These are phyloP conservation scores for Coemansia sp. DNA, from an alignment of 192 early-diverging fungal species.

Conservation along the genomic window DNA sequence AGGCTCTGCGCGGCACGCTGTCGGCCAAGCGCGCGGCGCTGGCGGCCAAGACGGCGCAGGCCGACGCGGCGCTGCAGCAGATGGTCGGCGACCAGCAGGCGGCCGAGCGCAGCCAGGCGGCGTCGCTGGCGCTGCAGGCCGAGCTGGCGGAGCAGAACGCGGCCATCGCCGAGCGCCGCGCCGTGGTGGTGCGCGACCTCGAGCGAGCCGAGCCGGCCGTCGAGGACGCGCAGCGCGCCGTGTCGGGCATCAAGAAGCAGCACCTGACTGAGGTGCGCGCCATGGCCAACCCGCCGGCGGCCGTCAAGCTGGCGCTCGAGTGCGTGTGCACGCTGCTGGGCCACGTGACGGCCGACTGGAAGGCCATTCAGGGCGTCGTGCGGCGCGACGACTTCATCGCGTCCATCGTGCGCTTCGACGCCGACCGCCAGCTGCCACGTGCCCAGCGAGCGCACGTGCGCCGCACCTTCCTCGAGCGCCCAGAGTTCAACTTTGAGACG, in stretches of 20 bases:
- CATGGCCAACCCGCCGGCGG: constrained; percentile 95
- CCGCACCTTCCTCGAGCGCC: constrained; percentile 72
- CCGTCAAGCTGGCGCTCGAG: constrained; percentile 96
- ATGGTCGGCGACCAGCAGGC: constrained; percentile 94
- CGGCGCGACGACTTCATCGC: constrained; percentile 96
- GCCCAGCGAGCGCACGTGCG: constrained; percentile 78
- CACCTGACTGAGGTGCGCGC: constrained; percentile 94
- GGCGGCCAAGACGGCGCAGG: constrained; percentile 81
- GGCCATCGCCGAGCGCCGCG: constrained; percentile 73
- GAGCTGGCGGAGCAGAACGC: constrained; percentile 71
- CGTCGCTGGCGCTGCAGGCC: constrained; percentile 75
- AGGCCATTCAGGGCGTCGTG: constrained; percentile 83
- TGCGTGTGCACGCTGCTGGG: constrained; percentile 95
- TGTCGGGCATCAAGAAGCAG: constrained; percentile 93
- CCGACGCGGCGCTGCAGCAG: constrained; percentile 92
- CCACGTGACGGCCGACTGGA: constrained; percentile 82
- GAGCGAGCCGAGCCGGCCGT: constrained; percentile 98
- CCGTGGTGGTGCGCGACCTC: constrained; percentile 82
- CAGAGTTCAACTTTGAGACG: constrained; percentile 88
- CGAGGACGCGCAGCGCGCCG: constrained; percentile 87
- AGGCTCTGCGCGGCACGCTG: constrained; percentile 85
- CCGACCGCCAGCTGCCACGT: constrained; percentile 75
- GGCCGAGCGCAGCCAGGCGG: constrained; percentile 85
- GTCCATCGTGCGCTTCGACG: constrained; percentile 95
- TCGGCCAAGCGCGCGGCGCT: constrained; percentile 84